These are phyloP conservation scores for Cryptosporidium ubiquitum DNA, from an alignment of 169 alveolate genomes.

Conservation along the genomic window DNA sequence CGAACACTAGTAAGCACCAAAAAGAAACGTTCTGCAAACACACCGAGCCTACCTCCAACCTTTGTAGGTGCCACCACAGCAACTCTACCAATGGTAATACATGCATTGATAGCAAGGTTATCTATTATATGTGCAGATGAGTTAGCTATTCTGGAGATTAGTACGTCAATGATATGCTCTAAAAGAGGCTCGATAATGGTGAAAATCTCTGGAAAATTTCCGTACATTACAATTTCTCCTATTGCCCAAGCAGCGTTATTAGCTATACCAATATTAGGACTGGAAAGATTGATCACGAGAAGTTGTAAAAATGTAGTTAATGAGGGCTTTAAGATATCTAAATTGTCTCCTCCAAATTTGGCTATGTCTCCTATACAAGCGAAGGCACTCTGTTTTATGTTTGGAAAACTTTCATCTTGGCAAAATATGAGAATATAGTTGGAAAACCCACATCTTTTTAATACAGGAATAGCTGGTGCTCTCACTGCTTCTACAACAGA, in stretches of 20 bases:
- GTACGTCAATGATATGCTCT: slow-evolving; percentile 79
- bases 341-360: slow-evolving; percentile 74
- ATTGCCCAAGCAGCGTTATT: slow-evolving; percentile 90
- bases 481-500: slow-evolving; percentile 73
- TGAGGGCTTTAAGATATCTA: slow-evolving; percentile 22
- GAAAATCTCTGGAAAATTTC: slow-evolving; percentile 71
- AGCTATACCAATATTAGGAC: slow-evolving; percentile 80
- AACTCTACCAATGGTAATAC: slow-evolving; percentile 83
- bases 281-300: slow-evolving; percentile 70
- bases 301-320: background rate
- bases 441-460: slow-evolving; percentile 60
- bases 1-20: slow-evolving; percentile 72
- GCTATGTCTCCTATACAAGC: slow-evolving; percentile 83
- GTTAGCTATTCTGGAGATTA: slow-evolving; percentile 78
- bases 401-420: slow-evolving; percentile 48
- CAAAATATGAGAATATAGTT: slow-evolving; percentile 32
- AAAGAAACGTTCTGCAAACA: slow-evolving; percentile 73
- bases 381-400: slow-evolving; percentile 79
- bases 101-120: slow-evolving; percentile 76
- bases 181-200: slow-evolving; percentile 77
- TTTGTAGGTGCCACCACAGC: slow-evolving; percentile 74
- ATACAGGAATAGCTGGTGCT: slow-evolving; percentile 31
- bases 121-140: background rate
- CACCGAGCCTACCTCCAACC: slow-evolving; percentile 73
- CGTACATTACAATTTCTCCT: slow-evolving; percentile 83